These are phyloP conservation scores for Diaporthe australafricana DNA, from an alignment of 2,329 filamentous ascomycete genomes.

Conservation along the genomic window DNA sequence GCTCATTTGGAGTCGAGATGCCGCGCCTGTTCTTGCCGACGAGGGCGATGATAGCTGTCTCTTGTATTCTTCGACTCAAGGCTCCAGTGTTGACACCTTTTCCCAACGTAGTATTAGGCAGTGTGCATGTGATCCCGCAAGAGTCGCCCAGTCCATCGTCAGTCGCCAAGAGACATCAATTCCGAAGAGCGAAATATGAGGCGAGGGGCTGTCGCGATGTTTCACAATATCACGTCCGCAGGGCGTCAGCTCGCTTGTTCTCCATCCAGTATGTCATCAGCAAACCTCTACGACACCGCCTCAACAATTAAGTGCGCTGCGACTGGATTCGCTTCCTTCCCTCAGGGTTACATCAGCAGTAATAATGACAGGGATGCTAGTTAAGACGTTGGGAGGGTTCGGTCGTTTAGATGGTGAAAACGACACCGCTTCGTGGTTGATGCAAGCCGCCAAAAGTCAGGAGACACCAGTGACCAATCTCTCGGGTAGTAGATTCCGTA, in stretches of 20 bases:
- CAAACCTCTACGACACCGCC: background rate
- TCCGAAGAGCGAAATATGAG: background rate
- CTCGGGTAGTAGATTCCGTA: constrained; percentile 5
- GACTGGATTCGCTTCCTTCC: background rate
- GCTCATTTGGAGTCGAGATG: too few species aligned
- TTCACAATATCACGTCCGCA: background rate
- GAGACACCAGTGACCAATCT: background rate
- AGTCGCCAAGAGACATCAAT: background rate
- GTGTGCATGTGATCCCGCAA: too few species aligned
- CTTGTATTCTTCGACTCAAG: too few species aligned
- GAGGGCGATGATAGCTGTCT: too few species aligned
- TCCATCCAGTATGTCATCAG: background rate
- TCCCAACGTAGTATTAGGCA: background rate
- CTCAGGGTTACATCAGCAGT: background rate
- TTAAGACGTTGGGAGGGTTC: background rate
- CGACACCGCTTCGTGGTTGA: background rate
- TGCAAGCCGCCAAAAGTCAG: background rate
- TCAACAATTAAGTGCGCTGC: background rate
- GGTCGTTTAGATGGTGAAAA: background rate
- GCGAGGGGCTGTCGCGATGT: background rate
- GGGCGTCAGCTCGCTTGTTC: background rate
- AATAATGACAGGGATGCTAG: background rate
- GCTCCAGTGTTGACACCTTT: rapidly evolving
- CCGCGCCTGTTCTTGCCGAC: too few species aligned
- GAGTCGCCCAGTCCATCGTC: background rate